phyloP scores from a whole-genome alignment of 768 basidiomycete genomes.

The Gyrodon lividus region DNA sequence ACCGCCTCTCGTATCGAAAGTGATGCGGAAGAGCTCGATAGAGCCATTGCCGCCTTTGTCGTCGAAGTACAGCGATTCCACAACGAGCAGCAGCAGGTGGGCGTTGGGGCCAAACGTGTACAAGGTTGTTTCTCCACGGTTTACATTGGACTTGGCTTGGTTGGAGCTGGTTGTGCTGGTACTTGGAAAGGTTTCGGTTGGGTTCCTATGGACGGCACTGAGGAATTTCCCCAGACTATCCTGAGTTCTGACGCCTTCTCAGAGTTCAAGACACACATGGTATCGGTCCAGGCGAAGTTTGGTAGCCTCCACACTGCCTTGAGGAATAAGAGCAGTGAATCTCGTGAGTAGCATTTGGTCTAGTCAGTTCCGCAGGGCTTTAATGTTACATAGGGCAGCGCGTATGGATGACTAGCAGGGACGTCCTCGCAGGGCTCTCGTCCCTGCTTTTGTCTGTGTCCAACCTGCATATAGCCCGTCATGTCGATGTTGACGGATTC shows the following conservation, averaged over 20 bases:
- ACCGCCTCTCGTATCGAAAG: constrained; percentile 70
- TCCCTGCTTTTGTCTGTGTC: constrained; percentile 57
- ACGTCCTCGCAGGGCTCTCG: constrained; percentile 54
- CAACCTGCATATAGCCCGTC: constrained; percentile 75
- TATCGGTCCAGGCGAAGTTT: constrained; percentile 52
- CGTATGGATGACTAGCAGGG: constrained; percentile 42
- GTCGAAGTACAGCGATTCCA: constrained; percentile 65
- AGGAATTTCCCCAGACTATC: constrained; percentile 43
- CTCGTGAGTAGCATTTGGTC: constrained; percentile 21
- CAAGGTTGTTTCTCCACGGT: constrained; percentile 58
- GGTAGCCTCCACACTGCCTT: constrained; percentile 28
- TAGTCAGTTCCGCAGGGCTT: neutral
- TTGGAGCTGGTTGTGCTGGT: constrained; percentile 75
- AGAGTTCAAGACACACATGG: constrained; percentile 50
- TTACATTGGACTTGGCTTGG: constrained; percentile 73
- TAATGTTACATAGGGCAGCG: constrained; percentile 22
- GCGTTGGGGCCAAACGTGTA: constrained; percentile 47
- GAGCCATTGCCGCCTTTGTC: constrained; percentile 66
- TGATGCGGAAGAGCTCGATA: constrained; percentile 74
- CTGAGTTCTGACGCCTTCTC: constrained; percentile 52
- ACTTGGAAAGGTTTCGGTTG: constrained; percentile 88
- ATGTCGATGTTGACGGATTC: constrained; percentile 81
- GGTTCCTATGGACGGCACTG: constrained; percentile 54
- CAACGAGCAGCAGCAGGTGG: constrained; percentile 25
- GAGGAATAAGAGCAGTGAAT: constrained; percentile 19